Evolutionary conservation across 495 filamentous ascomycete genomes (phyloP), one percentile per base, ranked within the genome.

Genomic region (Talaromyces wortmannii): DNA sequence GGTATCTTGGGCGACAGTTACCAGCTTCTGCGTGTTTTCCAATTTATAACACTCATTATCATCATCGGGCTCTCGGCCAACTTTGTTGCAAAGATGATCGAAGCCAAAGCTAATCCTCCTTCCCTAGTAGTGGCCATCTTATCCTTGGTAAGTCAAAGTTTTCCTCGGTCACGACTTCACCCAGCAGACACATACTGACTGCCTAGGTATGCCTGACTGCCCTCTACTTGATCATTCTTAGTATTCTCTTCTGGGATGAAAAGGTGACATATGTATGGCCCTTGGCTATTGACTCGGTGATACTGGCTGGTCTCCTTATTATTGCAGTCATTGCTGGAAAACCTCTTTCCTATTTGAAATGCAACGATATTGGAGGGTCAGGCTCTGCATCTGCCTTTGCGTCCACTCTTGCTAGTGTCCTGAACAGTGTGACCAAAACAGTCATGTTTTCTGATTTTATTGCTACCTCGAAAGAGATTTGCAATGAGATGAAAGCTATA

Each of bases 401-500:
- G 5, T 68, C 68, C 17, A 64, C 69, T n/a, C 57, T 81, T 16
- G 71, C 65, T 15, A 68, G 61, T 36, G 74, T 69, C 29, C 49
- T 79, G 18, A 60, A 67, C 1, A 61, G 66, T 43, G 58, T 76
- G n/a, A 72, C 64, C 11, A 73, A 75, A 8, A 66, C 66, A 30
- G 67, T 87, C 23, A 73, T 78, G 18, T 84, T 86, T 63, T 60
- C 59, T 58, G 65, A 77, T 57, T 87, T 83, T 83, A 78, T 89
- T 59, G 77, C 83, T 31, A 75, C 77, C 11, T 86, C 79, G 52
- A 84, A 84, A 72, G 67, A 79, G 13, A 87, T 89, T 55, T 96
- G 92, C 74, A 83, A 81, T 59, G 84, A 94, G 77, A 86, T 87
- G 69, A 96, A 96, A 76, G 82, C 87, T 10, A 84, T 92, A 57